Evolutionary conservation across 208 protist genomes (phyloP), one percentile per base, ranked within the genome.

Genomic region (Crithidia mellificae): DNA sequence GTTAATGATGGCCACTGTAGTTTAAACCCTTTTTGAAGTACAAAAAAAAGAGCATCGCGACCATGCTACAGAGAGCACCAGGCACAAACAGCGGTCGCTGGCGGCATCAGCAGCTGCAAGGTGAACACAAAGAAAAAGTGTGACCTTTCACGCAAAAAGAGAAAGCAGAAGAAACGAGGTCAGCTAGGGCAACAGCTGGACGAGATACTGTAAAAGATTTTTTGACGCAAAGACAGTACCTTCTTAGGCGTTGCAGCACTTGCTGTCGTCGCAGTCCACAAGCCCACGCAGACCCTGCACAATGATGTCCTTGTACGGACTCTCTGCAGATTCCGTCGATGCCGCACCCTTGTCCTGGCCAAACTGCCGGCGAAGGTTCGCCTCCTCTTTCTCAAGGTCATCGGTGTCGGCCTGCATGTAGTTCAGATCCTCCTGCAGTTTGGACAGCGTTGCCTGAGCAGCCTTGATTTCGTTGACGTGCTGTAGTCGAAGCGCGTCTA

Each of bases 251-350:
- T 43, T 67, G 41, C 63, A 29, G 32, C 57, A 78, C 44, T 64
- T 68, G 34, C 53, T 58, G 30, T 81, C 69, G 59, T 84, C 84
- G 25, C 74, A 67, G 24, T 90, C 80, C 12, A 90, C 44, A 5
- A 85, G 54, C 5, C 72, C 75, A 3, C 64, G 38, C 0, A 80
- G 11, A 6, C 66, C 69, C 52, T 84, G 76, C 19, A 44, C 46
- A 11, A 78, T 15, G n/a, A 81, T 46, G 22, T 58, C 25, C 22
- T 47, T 53, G 14, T 38, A 56, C 19, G 52, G 22, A 22, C 8
- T 39, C 24, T 70, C 62, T 4, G 19, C 19, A 0, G 20, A 12
- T 14, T 19, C 67, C 0, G 64, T 22, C n/a, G n/a, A n/a, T n/a
- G n/a, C 15, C 39, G 32, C 7, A 52, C 19, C 14, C 19, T 56